Percentiles rank a stretch among this genome's conserved stretches.
Conservation (phyloP, 306 rosid genomes). For the Urtica urens region DNA sequence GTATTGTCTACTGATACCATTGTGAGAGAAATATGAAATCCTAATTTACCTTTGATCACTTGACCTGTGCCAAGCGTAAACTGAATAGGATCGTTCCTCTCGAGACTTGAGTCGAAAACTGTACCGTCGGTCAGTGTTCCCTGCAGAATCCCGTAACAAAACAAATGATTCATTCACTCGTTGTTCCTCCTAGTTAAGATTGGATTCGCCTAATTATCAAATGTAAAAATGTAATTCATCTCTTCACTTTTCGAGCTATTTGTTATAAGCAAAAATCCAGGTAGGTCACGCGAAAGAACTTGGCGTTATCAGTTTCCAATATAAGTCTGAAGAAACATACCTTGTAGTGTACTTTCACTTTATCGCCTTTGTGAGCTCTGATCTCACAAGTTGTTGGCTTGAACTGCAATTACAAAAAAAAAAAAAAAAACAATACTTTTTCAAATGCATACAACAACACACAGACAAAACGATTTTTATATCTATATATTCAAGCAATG, state of each 20-base stretch:
- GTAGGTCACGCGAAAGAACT: too few relatives aligned
- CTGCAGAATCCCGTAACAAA: constrained; percentile 32
- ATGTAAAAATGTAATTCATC: background rate
- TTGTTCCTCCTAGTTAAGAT: background rate
- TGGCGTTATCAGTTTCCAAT: too few relatives aligned
- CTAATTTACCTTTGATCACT: constrained; percentile 77
- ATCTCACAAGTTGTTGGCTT: constrained; percentile 72
- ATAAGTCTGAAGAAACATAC: constrained; percentile 27
- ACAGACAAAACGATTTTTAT: background rate
- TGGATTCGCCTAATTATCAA: background rate
- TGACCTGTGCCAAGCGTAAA: constrained; percentile 93
- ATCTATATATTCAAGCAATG: background rate
- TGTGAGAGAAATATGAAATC: background rate
- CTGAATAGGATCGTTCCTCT: constrained; percentile 71
- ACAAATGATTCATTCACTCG: constrained; percentile 3
- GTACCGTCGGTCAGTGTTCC: constrained; percentile 98
- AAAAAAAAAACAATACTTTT: background rate
- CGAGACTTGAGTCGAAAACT: constrained; percentile 90
- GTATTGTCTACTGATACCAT: constrained; percentile 1
- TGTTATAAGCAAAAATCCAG: background rate
- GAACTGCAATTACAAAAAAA: constrained; percentile 74
- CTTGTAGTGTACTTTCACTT: constrained; percentile 82
- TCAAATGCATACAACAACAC: background rate
- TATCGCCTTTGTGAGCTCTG: constrained; percentile 90
- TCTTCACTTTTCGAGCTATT: background rate